These are phyloP conservation scores for Rhynchospora pubera DNA, from an alignment of 176 grass and related monocot genomes.

Conservation along the genomic window DNA sequence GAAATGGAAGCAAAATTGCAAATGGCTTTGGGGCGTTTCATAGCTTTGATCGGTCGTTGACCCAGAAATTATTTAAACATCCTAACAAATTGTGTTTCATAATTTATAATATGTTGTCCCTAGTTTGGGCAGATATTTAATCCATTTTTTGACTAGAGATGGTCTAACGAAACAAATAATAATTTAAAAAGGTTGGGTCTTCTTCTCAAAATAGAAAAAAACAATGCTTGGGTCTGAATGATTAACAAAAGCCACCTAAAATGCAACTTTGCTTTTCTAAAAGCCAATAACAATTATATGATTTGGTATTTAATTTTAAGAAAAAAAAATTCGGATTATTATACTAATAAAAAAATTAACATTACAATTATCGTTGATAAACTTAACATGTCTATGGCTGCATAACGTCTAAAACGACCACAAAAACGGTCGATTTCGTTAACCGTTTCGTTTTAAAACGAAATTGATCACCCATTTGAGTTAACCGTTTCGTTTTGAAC, in stretches of 20 bases:
- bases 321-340: no score
- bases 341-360: no score
- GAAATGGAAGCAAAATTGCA: not conserved
- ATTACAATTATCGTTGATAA: no score
- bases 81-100: not conserved
- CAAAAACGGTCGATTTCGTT: no score
- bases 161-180: not conserved
- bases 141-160: not conserved
- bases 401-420: no score
- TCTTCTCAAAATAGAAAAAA: no score
- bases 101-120: no score
- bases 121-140: not conserved
- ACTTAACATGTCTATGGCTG: no score
- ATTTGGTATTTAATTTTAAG: not conserved
- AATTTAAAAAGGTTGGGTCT: not conserved
- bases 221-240: not conserved
- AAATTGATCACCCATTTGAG: no score
- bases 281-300: not conserved
- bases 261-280: not conserved
- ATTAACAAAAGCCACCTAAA: not conserved
- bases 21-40: not conserved
- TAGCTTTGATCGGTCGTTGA: not conserved
- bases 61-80: not conserved
- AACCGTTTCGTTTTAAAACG: no score
- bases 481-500: no score